Evolutionary conservation across 129 eudicot species (phyloP).

Genomic region (Scalesia atractyloides): DNA sequence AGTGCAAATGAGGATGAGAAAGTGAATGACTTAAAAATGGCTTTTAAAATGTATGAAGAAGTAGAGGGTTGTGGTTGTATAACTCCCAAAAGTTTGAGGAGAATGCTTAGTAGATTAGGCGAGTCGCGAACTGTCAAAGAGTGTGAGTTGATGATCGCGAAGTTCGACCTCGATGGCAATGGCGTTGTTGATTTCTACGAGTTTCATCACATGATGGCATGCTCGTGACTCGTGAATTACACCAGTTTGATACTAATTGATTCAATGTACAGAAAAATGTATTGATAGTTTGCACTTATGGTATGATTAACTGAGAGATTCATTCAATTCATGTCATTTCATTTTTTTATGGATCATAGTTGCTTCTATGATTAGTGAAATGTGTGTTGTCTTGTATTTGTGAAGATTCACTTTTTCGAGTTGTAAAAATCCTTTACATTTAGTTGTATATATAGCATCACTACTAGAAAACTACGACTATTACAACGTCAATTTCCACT

Average conservation of each 20-base stretch:
- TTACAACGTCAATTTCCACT: too few relatives aligned
- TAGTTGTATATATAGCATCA: background rate
- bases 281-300: background rate
- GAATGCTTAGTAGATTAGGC: constrained; percentile 61
- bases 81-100: constrained; percentile 59
- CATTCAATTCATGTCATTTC: background rate
- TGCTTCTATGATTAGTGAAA: too few relatives aligned
- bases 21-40: constrained; percentile 43
- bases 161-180: constrained; percentile 55
- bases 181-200: constrained; percentile 59
- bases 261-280: background rate
- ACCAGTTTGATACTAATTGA: background rate
- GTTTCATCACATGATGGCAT: constrained; percentile 59
- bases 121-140: constrained; percentile 45
- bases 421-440: background rate
- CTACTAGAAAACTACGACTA: too few relatives aligned
- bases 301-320: background rate
- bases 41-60: constrained; percentile 54
- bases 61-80: constrained; percentile 44
- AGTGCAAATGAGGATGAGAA: constrained; percentile 57
- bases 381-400: background rate
- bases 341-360: too few relatives aligned
- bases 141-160: constrained; percentile 53
- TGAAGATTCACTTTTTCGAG: background rate
- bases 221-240: background rate